Evolutionary conservation across 345 rosid genomes (phyloP).

Genomic region (Sisymbrium irio): DNA sequence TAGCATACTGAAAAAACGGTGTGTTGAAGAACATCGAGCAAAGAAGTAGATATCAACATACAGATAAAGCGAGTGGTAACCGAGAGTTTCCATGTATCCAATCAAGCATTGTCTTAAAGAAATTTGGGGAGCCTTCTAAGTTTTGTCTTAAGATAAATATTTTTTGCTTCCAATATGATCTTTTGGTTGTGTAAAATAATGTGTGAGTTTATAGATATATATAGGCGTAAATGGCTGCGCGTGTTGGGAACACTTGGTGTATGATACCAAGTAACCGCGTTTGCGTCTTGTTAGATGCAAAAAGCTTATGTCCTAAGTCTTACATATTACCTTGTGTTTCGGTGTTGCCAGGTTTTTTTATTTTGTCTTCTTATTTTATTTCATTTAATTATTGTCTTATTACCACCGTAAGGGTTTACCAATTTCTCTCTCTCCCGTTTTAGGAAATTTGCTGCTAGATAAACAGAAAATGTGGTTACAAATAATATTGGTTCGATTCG

Average conservation of each 20-base stretch:
- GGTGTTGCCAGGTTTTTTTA: constrained; percentile 30
- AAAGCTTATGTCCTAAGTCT: constrained; percentile 39
- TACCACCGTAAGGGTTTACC: neutral
- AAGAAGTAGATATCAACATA: constrained; percentile 36
- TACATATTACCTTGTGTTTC: constrained; percentile 23
- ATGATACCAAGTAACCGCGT: constrained; percentile 37
- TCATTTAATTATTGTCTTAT: neutral
- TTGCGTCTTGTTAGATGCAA: constrained; percentile 38
- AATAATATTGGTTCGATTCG: neutral
- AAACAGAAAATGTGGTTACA: neutral
- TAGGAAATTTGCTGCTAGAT: neutral
- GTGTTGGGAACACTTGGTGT: constrained; percentile 29
- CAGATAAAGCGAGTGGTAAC: constrained; percentile 56
- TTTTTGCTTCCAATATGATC: constrained; percentile 8
- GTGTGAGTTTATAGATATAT: neutral
- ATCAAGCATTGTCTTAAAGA: constrained; percentile 42
- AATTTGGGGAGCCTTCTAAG: neutral
- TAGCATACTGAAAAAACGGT: neutral
- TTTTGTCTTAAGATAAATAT: neutral
- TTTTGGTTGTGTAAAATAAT: constrained; percentile 19
- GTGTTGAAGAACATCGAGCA: neutral
- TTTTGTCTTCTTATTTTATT: neutral
- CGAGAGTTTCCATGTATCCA: constrained; percentile 49
- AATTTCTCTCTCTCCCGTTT: neutral
- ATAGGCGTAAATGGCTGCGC: constrained; percentile 26